Percentiles rank a stretch among this genome's conserved stretches.
Evolutionary conservation across 495 filamentous ascomycete species (phyloP).

Genomic region (Hypoxylon lienhwacheense): DNA sequence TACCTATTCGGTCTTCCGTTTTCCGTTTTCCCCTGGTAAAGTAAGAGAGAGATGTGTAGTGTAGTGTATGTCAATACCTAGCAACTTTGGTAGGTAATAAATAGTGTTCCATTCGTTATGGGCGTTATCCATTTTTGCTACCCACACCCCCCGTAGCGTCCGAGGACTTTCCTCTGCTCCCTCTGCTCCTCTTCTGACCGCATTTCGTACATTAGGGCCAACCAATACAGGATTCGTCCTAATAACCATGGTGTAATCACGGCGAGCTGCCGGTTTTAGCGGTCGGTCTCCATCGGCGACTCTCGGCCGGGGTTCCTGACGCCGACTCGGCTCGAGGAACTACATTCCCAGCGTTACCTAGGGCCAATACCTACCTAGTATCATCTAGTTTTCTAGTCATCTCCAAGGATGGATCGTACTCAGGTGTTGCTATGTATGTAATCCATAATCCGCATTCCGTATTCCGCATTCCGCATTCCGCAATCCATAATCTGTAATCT

Average conservation of each 20-base stretch:
- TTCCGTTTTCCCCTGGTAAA: too few relatives aligned
- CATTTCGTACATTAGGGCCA: slow-evolving; percentile 15
- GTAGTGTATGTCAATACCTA: slow-evolving; percentile 14
- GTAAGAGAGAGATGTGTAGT: too few relatives aligned
- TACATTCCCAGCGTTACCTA: slow-evolving; percentile 11
- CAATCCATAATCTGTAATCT: too few relatives aligned
- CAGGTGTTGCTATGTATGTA: too few relatives aligned
- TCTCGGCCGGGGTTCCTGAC: slow-evolving; percentile 23
- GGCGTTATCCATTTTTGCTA: slow-evolving; percentile 16
- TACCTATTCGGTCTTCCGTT: slow-evolving; percentile 19
- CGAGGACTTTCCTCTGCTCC: too few relatives aligned
- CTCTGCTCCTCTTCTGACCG: slow-evolving; percentile 28
- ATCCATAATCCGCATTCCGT: too few relatives aligned
- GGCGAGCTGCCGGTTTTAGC: slow-evolving; percentile 37
- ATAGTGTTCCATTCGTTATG: slow-evolving; percentile 21
- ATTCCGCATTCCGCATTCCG: too few relatives aligned
- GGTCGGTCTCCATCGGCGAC: slow-evolving; percentile 34
- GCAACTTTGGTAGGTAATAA: slow-evolving; percentile 23
- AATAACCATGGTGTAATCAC: slow-evolving; percentile 10
- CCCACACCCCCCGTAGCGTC: slow-evolving; percentile 5
- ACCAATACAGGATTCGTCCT: slow-evolving; percentile 1
- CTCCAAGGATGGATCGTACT: slow-evolving; percentile 15
- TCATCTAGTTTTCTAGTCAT: too few relatives aligned
- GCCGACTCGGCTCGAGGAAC: slow-evolving; percentile 31
- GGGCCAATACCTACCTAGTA: too few relatives aligned